These are phyloP conservation scores for Yamadazyma phyllophila DNA, from an alignment of 805 yeast species.

Conservation along the genomic window DNA sequence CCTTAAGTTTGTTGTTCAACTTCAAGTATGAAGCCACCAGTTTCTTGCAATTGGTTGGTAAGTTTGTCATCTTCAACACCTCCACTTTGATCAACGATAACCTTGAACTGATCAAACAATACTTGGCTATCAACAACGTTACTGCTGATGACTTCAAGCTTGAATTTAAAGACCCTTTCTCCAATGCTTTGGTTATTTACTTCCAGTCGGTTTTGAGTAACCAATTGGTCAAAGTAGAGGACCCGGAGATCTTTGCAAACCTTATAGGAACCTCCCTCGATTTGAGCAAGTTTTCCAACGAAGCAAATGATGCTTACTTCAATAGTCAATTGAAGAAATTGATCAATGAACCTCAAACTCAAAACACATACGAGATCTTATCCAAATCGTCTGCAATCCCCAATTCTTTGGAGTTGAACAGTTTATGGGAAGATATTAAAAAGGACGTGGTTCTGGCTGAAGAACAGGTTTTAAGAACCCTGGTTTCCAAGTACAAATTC, in stretches of 20 bases:
- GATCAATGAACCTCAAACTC: neutral
- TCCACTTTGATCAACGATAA: slow-evolving; percentile 20
- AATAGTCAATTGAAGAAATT: neutral
- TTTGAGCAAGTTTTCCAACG: neutral
- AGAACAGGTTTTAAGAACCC: slow-evolving; percentile 17
- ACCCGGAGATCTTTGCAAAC: slow-evolving; percentile 7
- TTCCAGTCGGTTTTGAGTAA: slow-evolving; percentile 4
- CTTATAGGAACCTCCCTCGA: slow-evolving; percentile 15
- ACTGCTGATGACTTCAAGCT: neutral
- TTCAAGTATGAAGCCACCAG: slow-evolving; percentile 24
- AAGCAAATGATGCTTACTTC: slow-evolving; percentile 2
- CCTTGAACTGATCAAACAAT: slow-evolving; percentile 11
- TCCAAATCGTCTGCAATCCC: neutral
- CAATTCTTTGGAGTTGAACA: neutral
- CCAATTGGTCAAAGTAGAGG: neutral
- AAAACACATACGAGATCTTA: slow-evolving; percentile 8
- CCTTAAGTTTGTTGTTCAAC: slow-evolving; percentile 44
- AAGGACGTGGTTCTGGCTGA: slow-evolving; percentile 15
- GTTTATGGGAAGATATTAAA: slow-evolving; percentile 9
- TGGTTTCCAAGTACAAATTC: slow-evolving; percentile 24
- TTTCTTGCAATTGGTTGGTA: slow-evolving; percentile 28
- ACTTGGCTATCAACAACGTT: slow-evolving; percentile 13
- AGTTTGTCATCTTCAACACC: slow-evolving; percentile 42
- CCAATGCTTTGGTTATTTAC: slow-evolving; percentile 4
- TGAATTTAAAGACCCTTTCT: slow-evolving; percentile 1